These are phyloP conservation scores for Sclerotinia minor DNA, from an alignment of 2,329 filamentous ascomycete genomes.

Conservation along the genomic window DNA sequence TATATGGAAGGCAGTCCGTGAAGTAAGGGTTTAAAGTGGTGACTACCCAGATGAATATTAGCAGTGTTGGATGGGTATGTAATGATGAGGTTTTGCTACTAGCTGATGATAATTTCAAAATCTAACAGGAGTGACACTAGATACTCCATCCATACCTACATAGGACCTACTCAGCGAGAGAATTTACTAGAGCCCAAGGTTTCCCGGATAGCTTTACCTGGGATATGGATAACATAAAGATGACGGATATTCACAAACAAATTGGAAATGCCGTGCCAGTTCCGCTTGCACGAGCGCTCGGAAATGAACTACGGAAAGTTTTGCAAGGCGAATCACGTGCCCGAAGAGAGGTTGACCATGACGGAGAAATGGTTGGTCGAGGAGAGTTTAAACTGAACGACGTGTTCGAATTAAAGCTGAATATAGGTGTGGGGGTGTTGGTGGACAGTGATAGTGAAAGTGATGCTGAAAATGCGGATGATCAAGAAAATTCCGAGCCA, in stretches of 20 bases:
- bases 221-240: slow-evolving; percentile 14
- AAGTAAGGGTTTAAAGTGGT: slow-evolving; percentile 9
- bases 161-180: slow-evolving; percentile 26
- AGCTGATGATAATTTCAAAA: neutral
- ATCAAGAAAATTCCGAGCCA: neutral
- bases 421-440: neutral
- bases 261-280: slow-evolving; percentile 21
- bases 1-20: neutral
- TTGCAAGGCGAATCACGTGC: neutral
- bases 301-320: slow-evolving; percentile 10
- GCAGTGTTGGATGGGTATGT: slow-evolving; percentile 12
- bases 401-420: neutral
- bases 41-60: neutral
- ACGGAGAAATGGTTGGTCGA: neutral
- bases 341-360: neutral
- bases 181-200: slow-evolving; percentile 28
- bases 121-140: slow-evolving; percentile 13
- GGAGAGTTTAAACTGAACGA: neutral
- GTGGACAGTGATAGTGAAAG: neutral
- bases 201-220: slow-evolving; percentile 30
- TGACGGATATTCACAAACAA: slow-evolving; percentile 19
- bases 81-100: too few species aligned
- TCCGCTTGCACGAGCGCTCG: slow-evolving; percentile 10
- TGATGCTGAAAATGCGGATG: neutral
- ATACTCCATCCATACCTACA: slow-evolving; percentile 28